Percentiles rank a stretch among this genome's conserved stretches.
phyloP scores from a whole-genome alignment of 768 basidiomycete species.

The Hericium alpestre region DNA sequence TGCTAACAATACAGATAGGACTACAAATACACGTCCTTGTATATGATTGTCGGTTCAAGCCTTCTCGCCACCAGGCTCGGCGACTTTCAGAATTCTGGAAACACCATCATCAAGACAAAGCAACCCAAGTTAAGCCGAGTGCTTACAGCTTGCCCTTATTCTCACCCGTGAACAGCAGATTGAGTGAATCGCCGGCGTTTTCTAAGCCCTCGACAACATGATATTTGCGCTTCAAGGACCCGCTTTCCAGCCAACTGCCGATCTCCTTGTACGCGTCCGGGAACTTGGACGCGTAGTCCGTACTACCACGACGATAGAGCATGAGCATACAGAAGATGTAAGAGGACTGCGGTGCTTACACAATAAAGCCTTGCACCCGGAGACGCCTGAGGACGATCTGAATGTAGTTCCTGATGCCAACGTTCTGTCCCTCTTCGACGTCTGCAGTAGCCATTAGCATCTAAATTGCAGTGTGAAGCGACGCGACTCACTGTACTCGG shows the following conservation, averaged over 20 bases:
- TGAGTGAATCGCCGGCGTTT: not conserved
- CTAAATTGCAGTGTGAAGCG: slow-evolving; percentile 10
- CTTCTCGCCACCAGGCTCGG: not conserved
- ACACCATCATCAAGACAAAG: not conserved
- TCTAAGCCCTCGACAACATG: not conserved
- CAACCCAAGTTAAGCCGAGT: not conserved
- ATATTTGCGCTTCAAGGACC: not conserved
- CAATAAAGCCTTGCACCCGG: slow-evolving; percentile 74
- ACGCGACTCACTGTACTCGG: slow-evolving; percentile 56
- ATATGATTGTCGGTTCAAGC: not conserved
- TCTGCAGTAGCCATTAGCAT: slow-evolving; percentile 22
- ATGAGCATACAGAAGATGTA: not conserved
- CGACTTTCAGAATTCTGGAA: not conserved
- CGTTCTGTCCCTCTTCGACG: slow-evolving; percentile 33
- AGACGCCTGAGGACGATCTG: slow-evolving; percentile 70
- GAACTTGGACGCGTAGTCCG: not conserved
- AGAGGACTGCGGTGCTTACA: slow-evolving; percentile 32
- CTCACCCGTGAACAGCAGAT: not conserved
- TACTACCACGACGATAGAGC: not conserved
- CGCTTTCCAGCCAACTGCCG: not conserved
- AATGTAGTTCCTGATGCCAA: slow-evolving; percentile 56
- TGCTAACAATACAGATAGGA: too few relatives aligned
- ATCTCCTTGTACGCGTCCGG: not conserved
- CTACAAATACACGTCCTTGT: too few relatives aligned
- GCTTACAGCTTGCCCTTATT: not conserved